These are phyloP conservation scores for Ceratocystiopsis sp. DNA, from an alignment of 2,329 filamentous ascomycete species.

Conservation along the genomic window DNA sequence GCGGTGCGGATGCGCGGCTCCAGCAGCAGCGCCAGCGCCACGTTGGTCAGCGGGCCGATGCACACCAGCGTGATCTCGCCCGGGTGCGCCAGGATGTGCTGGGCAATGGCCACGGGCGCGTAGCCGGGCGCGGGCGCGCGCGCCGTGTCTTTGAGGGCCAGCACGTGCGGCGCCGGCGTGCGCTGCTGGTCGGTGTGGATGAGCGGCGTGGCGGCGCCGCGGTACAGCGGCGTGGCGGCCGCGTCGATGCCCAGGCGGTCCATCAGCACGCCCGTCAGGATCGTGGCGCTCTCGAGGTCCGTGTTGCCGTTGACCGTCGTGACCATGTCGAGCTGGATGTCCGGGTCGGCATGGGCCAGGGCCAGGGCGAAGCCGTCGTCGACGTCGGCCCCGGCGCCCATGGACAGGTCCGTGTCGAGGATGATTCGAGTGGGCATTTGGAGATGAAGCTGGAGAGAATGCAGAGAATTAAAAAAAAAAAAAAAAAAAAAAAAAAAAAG, in stretches of 20 bases:
- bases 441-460: no score
- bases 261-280: not conserved
- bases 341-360: not conserved
- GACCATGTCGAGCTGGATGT: not conserved
- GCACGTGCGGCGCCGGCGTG: not conserved
- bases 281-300: not conserved
- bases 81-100: conserved; percentile 1
- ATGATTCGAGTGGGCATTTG: not conserved
- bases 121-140: not conserved
- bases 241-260: not conserved
- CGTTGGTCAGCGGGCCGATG: conserved; percentile 1
- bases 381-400: conserved; percentile 1
- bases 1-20: not conserved
- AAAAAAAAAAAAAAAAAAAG: no score
- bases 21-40: not conserved
- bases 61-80: conserved; percentile 1
- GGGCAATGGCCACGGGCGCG: not conserved
- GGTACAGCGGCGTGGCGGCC: not conserved
- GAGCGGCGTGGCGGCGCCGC: not conserved
- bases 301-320: not conserved
- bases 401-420: conserved; percentile 1
- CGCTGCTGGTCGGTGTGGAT: not conserved
- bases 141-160: not conserved
- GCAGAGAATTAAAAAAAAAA: no score
- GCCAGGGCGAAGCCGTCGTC: conserved; percentile 1